Base-by-base conservation (phyloP, 2,329 filamentous ascomycete genomes). In the Gremmenia infestans region DNA sequence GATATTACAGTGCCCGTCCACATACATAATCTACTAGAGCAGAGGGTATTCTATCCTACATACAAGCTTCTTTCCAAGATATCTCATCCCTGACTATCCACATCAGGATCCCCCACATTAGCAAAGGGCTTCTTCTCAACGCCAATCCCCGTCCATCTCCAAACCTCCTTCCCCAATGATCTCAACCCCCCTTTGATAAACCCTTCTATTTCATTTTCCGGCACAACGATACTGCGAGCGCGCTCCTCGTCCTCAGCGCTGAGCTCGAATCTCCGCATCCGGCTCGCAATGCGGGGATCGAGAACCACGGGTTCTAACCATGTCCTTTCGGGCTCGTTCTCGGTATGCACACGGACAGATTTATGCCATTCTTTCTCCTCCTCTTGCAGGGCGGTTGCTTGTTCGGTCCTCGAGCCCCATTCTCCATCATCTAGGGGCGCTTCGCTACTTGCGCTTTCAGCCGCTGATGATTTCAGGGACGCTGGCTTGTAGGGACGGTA, bases 311-410 rank as follows among this genome's bases (percentile, higher is more conserved):
- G 81, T 53, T 86, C 82, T 8, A 87, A 72, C 89, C 90, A 96
- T 50, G 92, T 85, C 65, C 81, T 83, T 72, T 92, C 89, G 54
- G 78, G 75, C 70, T 80, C 72, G 67, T 75, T 69, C 68, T 80
- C 68, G 67, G 73, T 71, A 43, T 70, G 70, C 64, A 86, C 83
- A 73, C 82, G 85, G 5, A 86, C 81, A n/a, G 81, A 85, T 74
- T 95, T 96, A 71, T 87, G 85, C 91, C 91, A 96, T 70, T 93
- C 83, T 46, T 73, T 73, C 73, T 96, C 91, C 74, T 94, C 91
- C 37, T 83, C 74, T 39, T 77, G 76, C 25, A 96, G 81, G 12
- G 83, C 74, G 4, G 73, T 75, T 68, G 88, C 76, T 65, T 88
- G 85, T 71, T 93, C 89, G 50, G 74, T 64, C 25, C 70, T 67